Conservation (phyloP, 2,329 filamentous ascomycete genomes). For the Colletotrichum sp. region DNA sequence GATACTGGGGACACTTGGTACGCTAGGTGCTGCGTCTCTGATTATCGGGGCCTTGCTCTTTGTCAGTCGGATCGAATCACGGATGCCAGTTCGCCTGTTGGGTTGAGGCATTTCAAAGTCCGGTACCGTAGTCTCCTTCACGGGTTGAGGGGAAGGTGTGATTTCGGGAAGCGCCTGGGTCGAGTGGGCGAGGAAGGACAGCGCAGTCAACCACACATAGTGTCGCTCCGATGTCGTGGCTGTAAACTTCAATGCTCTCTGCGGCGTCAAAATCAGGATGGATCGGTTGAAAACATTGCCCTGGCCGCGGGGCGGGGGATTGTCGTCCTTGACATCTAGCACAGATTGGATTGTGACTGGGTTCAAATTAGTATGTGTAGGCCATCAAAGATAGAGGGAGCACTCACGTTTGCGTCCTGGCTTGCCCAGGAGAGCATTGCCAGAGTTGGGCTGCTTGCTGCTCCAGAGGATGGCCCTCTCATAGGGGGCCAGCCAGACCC, state of each 20-base stretch:
- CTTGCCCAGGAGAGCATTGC: slow-evolving; percentile 89
- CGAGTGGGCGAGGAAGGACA: slow-evolving; percentile 94
- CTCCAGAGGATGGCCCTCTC: slow-evolving; percentile 98
- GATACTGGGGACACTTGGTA: slow-evolving; percentile 60
- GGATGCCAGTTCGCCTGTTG: slow-evolving; percentile 66
- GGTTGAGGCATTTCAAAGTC: slow-evolving; percentile 55
- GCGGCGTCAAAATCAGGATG: slow-evolving; percentile 91
- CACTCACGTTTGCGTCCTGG: slow-evolving; percentile 88
- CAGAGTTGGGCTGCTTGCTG: slow-evolving; percentile 91
- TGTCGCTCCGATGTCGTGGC: slow-evolving; percentile 83
- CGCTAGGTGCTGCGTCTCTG: slow-evolving; percentile 52
- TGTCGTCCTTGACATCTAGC: slow-evolving; percentile 94
- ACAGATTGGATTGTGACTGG: slow-evolving; percentile 94
- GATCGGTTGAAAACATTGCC: slow-evolving; percentile 83
- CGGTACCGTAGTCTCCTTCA: slow-evolving; percentile 50
- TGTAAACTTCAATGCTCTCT: slow-evolving; percentile 94
- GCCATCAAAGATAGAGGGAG: slow-evolving; percentile 28
- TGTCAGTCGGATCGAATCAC: slow-evolving; percentile 88
- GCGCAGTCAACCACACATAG: slow-evolving; percentile 91
- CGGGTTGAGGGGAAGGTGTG: slow-evolving; percentile 56
- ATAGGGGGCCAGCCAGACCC: slow-evolving; percentile 98
- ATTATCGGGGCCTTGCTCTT: slow-evolving; percentile 64
- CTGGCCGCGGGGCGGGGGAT: slow-evolving; percentile 76
- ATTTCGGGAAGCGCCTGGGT: slow-evolving; percentile 81
- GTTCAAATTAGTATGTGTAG: slow-evolving; percentile 33